Evolutionary conservation across 2,329 filamentous ascomycete species (phyloP).

Genomic region (Colletotrichum tropicicola): DNA sequence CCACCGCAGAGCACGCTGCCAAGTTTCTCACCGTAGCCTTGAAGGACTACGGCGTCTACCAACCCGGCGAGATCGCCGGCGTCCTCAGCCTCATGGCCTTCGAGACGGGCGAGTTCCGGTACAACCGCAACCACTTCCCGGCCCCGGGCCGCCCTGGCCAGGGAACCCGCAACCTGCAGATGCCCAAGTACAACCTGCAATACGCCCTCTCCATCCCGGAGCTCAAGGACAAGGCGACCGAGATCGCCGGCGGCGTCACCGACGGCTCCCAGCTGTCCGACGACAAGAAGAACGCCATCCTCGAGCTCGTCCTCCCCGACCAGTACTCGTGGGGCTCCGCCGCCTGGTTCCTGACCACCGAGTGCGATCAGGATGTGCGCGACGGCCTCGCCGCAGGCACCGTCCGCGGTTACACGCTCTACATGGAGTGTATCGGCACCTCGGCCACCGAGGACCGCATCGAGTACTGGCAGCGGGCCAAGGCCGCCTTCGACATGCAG

Average conservation of each 20-base stretch:
- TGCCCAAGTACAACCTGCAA: conserved; percentile 50
- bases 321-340: conserved; percentile 63
- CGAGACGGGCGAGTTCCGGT: conserved; percentile 76
- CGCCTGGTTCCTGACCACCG: conserved; percentile 58
- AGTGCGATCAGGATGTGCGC: conserved; percentile 49
- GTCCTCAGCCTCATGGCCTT: conserved; percentile 76
- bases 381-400: conserved; percentile 43
- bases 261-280: conserved; percentile 36
- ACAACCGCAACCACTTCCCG: conserved; percentile 70
- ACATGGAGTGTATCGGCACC: conserved; percentile 59
- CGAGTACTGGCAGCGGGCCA: conserved; percentile 55
- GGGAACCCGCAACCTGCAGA: conserved; percentile 71
- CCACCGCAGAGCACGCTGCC: conserved; percentile 69
- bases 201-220: conserved; percentile 56
- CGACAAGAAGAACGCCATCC: conserved; percentile 47
- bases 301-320: conserved; percentile 56
- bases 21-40: conserved; percentile 66
- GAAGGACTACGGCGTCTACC: conserved; percentile 62
- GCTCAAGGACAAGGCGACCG: conserved; percentile 41
- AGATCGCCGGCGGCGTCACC: conserved; percentile 39
- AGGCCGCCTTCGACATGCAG: conserved; percentile 51
- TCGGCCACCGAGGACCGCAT: conserved; percentile 40
- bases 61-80: conserved; percentile 71
- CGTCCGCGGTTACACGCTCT: conserved; percentile 52
- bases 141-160: conserved; percentile 66